phyloP scores from a whole-genome alignment of 2,329 filamentous ascomycete species.

The Lecanicillium sp. region DNA sequence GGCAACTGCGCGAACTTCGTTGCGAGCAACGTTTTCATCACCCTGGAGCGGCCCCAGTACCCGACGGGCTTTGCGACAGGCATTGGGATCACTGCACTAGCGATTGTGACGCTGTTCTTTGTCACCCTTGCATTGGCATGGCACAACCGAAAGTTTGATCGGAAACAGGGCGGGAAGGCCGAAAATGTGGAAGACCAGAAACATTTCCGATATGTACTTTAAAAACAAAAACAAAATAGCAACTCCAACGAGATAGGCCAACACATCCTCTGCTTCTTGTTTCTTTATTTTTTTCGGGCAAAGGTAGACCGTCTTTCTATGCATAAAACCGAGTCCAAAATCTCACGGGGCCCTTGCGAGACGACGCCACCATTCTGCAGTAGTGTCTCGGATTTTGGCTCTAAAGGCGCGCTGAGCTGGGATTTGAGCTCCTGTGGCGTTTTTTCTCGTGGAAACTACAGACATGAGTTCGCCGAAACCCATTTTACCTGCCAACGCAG shows the following conservation, averaged over 20 bases:
- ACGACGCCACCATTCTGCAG: no score
- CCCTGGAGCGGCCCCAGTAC: conserved; percentile 30
- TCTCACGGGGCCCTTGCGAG: no score
- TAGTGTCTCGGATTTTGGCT: no score
- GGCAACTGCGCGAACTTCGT: conserved; percentile 41
- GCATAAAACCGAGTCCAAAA: no score
- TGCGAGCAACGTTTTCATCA: conserved; percentile 36
- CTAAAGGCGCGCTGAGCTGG: no score
- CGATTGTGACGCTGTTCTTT: not conserved
- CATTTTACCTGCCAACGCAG: no score
- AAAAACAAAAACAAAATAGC: not conserved
- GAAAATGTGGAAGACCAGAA: conserved; percentile 10
- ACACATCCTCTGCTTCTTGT: no score
- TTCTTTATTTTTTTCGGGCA: no score
- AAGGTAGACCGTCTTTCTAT: no score
- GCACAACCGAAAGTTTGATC: conserved; percentile 12
- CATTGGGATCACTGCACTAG: conserved; percentile 21
- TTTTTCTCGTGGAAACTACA: no score
- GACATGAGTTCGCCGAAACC: no score
- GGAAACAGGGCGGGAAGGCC: not conserved
- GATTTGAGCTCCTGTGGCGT: no score
- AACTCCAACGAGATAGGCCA: not conserved
- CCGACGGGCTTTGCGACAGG: conserved; percentile 32
- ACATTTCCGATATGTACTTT: conserved; percentile 10
- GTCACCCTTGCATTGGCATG: conserved; percentile 8